Evolutionary conservation across 805 yeast genomes (phyloP).

Genomic region (Pichia insulana): DNA sequence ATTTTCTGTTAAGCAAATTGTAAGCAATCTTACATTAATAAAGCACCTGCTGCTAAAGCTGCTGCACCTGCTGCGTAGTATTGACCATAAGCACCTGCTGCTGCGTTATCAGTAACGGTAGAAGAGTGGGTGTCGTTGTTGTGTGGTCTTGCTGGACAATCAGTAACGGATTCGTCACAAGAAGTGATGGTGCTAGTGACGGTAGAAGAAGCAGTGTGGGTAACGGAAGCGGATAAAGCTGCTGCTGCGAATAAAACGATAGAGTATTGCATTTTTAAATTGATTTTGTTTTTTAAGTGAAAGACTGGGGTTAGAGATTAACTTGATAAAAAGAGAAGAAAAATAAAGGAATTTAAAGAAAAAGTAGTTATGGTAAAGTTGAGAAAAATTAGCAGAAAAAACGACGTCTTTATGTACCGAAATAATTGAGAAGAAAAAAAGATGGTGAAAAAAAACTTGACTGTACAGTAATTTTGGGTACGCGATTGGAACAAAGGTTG

Average conservation of each 20-base stretch:
- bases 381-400: constrained; percentile 1
- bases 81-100: constrained; percentile 13
- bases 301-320: constrained; percentile 11
- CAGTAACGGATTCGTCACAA: constrained; percentile 30
- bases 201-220: constrained; percentile 27
- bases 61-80: constrained; percentile 28
- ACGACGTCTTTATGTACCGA: neutral
- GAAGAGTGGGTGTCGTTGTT: constrained; percentile 22
- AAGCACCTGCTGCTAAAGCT: constrained; percentile 27
- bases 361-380: too few species aligned
- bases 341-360: neutral
- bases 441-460: neutral
- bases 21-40: constrained; percentile 17
- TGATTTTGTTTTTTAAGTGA: constrained; percentile 15
- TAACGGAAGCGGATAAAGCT: constrained; percentile 23
- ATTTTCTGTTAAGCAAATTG: neutral
- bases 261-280: constrained; percentile 37
- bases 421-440: neutral
- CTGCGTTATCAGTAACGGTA: constrained; percentile 2
- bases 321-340: constrained; percentile 2
- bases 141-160: constrained; percentile 17
- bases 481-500: neutral
- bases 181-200: constrained; percentile 30
- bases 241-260: constrained; percentile 17
- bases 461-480: neutral